These are phyloP conservation scores for Talaromyces verruculosus DNA, from an alignment of 2,329 filamentous ascomycete species.

Conservation along the genomic window DNA sequence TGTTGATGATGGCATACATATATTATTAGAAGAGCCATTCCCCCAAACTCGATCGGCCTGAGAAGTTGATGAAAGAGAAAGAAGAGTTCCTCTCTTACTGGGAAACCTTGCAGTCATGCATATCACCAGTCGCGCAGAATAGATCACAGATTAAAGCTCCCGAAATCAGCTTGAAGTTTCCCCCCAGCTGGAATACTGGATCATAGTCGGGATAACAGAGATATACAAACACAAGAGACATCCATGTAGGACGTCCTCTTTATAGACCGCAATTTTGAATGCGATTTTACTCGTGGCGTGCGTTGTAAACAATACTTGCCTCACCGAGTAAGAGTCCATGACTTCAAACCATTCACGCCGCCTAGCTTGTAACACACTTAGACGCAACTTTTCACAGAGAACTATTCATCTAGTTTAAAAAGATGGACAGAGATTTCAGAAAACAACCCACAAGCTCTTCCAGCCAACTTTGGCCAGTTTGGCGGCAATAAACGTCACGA, in stretches of 20 bases:
- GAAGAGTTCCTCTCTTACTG: not conserved
- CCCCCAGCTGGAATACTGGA: not conserved
- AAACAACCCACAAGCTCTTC: conserved; percentile 41
- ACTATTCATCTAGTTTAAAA: not conserved
- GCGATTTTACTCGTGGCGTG: not conserved
- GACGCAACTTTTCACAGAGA: not conserved
- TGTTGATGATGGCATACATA: not conserved
- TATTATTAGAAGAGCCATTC: not conserved
- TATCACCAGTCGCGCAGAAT: not conserved
- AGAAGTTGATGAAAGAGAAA: not conserved
- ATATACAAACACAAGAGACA: not conserved
- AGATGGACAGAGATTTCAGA: conserved; percentile 21
- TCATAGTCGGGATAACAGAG: not conserved
- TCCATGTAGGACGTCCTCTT: not conserved
- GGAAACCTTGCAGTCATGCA: not conserved
- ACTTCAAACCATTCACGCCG: not conserved
- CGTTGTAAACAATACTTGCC: not conserved
- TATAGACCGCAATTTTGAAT: not conserved
- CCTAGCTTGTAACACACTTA: not conserved
- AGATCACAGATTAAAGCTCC: not conserved
- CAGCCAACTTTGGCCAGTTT: conserved; percentile 60
- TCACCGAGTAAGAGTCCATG: not conserved
- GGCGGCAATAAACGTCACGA: conserved; percentile 57
- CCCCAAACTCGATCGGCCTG: not conserved
- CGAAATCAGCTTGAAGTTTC: not conserved